Evolutionary conservation across 2,329 filamentous ascomycete species (phyloP), one percentile per base, ranked within the genome.

Genomic region (Balansia obtecta): DNA sequence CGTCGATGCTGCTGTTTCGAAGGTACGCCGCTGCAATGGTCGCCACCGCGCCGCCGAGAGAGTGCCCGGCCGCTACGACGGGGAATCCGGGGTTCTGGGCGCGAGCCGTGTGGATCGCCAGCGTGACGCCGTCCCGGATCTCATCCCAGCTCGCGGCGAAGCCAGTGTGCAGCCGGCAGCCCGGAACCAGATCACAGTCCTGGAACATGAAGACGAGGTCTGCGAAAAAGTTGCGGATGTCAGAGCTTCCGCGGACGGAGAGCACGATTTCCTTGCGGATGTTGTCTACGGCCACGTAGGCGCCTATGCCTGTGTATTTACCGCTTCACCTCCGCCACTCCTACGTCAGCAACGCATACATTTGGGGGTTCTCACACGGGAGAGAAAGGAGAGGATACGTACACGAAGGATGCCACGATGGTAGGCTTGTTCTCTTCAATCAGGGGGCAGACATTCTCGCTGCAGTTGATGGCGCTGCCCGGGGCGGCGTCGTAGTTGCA

Each of bases 11-110:
- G 10, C 61, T 59, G 6, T 63, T 62, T 45, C 81, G 74, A 18
- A 85, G 65, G 56, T 77, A 71, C 0, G 73, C 77, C 0, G 73
- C 77, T 0, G 72, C 82, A 4, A 88, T 62, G 7, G 75, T 79
- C 39, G 76, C 80, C 2, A 87, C 68, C 7, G 82, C 82, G 27
- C 71, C 84, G 45, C 84, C 84, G 4, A 88, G 76, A 10, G 80
- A 84, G 68, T 87, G 83, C 37, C 84, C 85, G 0, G 81, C 80
- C n/a, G 74, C 63, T 16, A 83, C 61, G 60, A 85, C 60, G 44
- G 63, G 63, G 68, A 75, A 83, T 45, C 53, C 54, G 1, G 80
- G 78, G 65, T 79, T 65, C 30, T 68, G 61, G 1, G 60, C 58
- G 40, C 60, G 62, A 3, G 77, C 77, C 1, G 61, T 52, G 18